Base-by-base conservation (phyloP, 257 asterid species). In the Voacanga thouarsii region DNA sequence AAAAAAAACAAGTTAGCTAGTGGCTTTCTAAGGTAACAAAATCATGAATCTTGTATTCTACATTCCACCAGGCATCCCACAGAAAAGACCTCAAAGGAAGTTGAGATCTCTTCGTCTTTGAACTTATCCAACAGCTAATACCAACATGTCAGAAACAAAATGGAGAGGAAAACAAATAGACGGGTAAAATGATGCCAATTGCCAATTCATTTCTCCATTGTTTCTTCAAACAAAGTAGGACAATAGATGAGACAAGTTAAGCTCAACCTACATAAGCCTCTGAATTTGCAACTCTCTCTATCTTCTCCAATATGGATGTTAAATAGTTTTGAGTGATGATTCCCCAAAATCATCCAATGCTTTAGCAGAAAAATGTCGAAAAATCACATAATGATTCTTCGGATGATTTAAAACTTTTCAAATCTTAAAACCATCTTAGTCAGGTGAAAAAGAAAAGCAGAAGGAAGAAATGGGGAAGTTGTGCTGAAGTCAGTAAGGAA, bases 281-380 rank as follows among this genome's bases (percentile, higher is more conserved):
- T 23, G 26, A 67, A 19, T 57, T 49, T 56, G 23, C 14, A 53
- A 53, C 16, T 53, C 75, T 78, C 82, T 74, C 71, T 33, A 2
- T 53, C 28, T 24, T n/a, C 18, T 39, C 45, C 43, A 45, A 4
- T 26, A 45, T 24, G 14, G 61, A 23, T n/a, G 68, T 55, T 47
- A 64, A 64, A 73, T 72, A 23, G 33, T 6, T 56, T 80, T 47
- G 5, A 69, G 15, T 53, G 10, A 47, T 19, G 15, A 56, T 53
- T 59, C 26, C n/a, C 9, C 47, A 45, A 43, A 57, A 37, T 51
- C 6, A 55, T 43, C 21, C n/a, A 64, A 33, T 15, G 24, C 37
- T 30, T 51, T 15, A 11, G 28, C 57, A 26, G 45, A 66, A 77
- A 26, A 78, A 23, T 53, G 9, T 18, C 19, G 14, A 30, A 53